Percentiles rank a stretch among this genome's conserved stretches.
These are phyloP conservation scores for Metschnikowia hibisci DNA, from an alignment of 805 yeast genomes.

Conservation along the genomic window DNA sequence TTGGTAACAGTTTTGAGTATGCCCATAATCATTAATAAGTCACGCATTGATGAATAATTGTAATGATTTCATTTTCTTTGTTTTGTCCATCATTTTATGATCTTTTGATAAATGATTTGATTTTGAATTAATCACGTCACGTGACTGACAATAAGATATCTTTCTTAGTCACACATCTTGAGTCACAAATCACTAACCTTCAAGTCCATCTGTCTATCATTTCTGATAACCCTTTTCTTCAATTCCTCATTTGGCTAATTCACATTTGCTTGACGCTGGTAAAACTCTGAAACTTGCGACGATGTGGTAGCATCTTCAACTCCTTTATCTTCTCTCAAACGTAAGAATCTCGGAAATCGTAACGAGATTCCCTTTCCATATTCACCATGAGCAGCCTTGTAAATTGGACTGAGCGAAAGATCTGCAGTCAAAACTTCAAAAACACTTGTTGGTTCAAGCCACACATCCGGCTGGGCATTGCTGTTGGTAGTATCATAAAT, in stretches of 20 bases:
- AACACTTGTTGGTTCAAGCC: constrained; percentile 84
- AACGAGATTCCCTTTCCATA: constrained; percentile 82
- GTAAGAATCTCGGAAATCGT: constrained; percentile 81
- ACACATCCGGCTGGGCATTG: constrained; percentile 80
- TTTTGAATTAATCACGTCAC: too few relatives aligned
- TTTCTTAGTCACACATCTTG: too few relatives aligned
- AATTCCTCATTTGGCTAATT: constrained; percentile 14
- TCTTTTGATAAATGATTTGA: too few relatives aligned
- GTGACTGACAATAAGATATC: too few relatives aligned
- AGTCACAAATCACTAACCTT: too few relatives aligned
- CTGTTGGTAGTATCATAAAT: constrained; percentile 58
- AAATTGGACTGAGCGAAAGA: constrained; percentile 80
- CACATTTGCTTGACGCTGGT: constrained; percentile 60
- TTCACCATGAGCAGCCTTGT: constrained; percentile 73
- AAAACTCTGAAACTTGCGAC: constrained; percentile 79
- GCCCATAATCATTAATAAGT: too few relatives aligned
- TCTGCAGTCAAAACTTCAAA: constrained; percentile 94
- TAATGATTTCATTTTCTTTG: too few relatives aligned
- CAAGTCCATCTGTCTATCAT: too few relatives aligned
- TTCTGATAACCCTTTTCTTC: background rate
- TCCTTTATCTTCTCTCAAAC: constrained; percentile 81
- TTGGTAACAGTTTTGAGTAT: background rate
- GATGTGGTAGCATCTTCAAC: constrained; percentile 85
- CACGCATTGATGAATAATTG: too few relatives aligned
- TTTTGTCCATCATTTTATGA: too few relatives aligned